phyloP scores from a whole-genome alignment of 768 basidiomycete species.

The Cubamyces sp. region DNA sequence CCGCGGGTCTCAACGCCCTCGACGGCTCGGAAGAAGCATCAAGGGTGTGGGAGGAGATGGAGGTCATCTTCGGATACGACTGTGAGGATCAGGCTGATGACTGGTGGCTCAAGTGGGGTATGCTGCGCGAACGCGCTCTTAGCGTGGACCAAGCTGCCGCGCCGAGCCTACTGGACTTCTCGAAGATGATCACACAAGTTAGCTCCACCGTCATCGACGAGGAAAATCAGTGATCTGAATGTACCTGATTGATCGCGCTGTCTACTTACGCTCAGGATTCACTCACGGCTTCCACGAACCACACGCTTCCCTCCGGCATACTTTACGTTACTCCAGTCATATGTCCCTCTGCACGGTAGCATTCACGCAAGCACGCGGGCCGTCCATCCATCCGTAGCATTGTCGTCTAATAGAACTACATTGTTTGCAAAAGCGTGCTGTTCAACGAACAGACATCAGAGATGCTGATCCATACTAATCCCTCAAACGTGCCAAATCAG shows the following conservation, averaged over 20 bases:
- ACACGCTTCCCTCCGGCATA: no score
- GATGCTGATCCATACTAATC: no score
- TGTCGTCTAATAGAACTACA: conserved; percentile 13
- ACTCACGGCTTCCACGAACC: no score
- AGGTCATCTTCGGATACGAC: conserved; percentile 38
- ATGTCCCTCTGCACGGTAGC: not conserved
- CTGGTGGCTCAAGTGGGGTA: conserved; percentile 42
- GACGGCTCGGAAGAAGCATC: conserved; percentile 28
- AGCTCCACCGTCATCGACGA: conserved; percentile 1
- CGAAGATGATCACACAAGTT: conserved; percentile 9
- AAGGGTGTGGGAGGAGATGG: conserved; percentile 35
- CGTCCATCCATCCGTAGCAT: not conserved
- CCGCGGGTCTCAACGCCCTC: conserved; percentile 29
- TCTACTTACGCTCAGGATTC: no score
- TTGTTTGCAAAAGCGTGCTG: not conserved
- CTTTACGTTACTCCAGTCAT: not conserved
- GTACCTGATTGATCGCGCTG: not conserved
- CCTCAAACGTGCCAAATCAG: conserved; percentile 28
- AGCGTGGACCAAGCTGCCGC: not conserved
- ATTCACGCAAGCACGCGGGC: no score
- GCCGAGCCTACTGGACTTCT: conserved; percentile 8
- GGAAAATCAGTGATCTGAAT: not conserved
- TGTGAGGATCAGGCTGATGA: conserved; percentile 41
- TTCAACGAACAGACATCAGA: not conserved
- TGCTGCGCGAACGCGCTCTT: conserved; percentile 30